phyloP scores from a whole-genome alignment of 192 early-diverging fungal genomes.

The Anaeromyces robustus region DNA sequence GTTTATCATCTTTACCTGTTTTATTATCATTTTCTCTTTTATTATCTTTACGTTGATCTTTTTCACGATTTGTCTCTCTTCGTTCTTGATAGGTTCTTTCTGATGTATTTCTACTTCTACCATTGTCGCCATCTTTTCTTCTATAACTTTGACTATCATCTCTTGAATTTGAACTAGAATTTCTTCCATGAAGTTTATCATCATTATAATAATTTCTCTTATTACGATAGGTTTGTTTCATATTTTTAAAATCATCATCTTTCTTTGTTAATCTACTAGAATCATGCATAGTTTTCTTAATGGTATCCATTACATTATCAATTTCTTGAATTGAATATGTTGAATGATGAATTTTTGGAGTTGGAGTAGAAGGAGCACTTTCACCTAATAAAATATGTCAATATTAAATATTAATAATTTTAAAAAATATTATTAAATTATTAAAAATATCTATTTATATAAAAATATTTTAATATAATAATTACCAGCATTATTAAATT shows the following conservation, averaged over 20 bases:
- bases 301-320: neutral
- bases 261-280: neutral
- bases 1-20: neutral
- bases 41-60: neutral
- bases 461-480: too few relatives aligned
- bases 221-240: neutral
- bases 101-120: neutral
- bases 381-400: neutral
- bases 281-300: neutral
- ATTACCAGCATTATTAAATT: neutral
- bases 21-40: neutral
- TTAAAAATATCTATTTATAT: too few relatives aligned
- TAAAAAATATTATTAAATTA: too few relatives aligned
- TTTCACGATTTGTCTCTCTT: neutral
- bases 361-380: neutral
- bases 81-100: neutral
- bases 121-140: neutral
- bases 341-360: neutral
- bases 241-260: neutral
- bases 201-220: neutral
- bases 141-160: neutral
- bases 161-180: neutral
- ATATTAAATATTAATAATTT: too few relatives aligned
- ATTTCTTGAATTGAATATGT: neutral
- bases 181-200: neutral